Evolutionary conservation across 176 grass and related monocot species (phyloP), one percentile per base, ranked within the genome.

Genomic region (Rhynchospora tenuis): DNA sequence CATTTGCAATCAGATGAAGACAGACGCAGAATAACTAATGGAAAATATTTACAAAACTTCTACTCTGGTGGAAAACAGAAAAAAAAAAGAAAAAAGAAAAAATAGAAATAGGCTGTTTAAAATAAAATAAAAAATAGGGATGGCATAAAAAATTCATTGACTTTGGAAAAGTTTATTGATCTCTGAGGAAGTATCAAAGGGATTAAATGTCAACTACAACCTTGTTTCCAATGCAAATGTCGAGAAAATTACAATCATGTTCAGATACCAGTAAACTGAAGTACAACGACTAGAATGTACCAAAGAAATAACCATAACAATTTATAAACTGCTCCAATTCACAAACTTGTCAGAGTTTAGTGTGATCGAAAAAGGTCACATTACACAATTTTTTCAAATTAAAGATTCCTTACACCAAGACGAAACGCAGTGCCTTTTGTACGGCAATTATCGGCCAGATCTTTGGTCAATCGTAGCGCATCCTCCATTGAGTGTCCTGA

Each of bases 351-450:
- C 44, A 76, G 55, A 79, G 13, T 61, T 82, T 20, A 79, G 28
- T 63, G 44, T 52, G 7, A 44, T 13, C 66, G 15, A 17, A 27
- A 27, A 45, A 59, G 15, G 52, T 27, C 20, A 66, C 7, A 31
- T 42, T 55, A 56, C 17, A 57, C 57, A 54, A 19, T 76, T 20
- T 79, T 62, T 44, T 22, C 33, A 0, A 48, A 38, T 13, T 59
- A 81, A 47, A 31, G 47, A 7, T 50, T 9, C 7, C 83, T 67
- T 94, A 98, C 95, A 51, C 89, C 95, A 70, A 98, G 95, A 51
- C 95, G 92, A 91, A 98, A 98, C 12, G 87, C 90, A 22, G 95
- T 94, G 72, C 95, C 95, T 10, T 94, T 98, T 31, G 72, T 91
- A 79, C 92, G 90, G 62, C 92, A 98, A 79, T 98, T 87, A 7